Evolutionary conservation across 2,329 filamentous ascomycete species (phyloP), one percentile per base, ranked within the genome.

Genomic region (Ophiostoma sp.): DNA sequence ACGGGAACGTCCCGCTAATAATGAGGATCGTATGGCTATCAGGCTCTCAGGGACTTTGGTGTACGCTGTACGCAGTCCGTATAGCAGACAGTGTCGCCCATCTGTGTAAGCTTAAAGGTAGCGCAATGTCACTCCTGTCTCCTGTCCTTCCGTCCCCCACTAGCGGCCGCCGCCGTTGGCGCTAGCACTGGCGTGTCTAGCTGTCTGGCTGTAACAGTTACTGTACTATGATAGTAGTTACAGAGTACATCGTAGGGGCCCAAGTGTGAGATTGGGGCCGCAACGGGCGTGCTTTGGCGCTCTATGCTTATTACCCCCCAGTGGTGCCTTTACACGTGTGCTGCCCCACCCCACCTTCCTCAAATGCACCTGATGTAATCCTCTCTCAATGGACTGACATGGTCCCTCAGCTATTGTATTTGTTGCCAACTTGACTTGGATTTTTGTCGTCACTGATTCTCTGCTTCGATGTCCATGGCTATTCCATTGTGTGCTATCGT

Each of bases 271-370:
- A 23, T 36, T 69, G 67, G 67, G 67, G 70, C 64, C 67, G 68
- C 68, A 39, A 65, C 35, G 35, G n/a, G 10, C 20, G 20, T 41
- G 35, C 11, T 67, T 48, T 39, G 35, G 36, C 36, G 65, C 52
- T 27, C 52, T 15, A 57, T 27, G 44, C 44, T 48, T 48, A 48
- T 48, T 48, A 48, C 17, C 44, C 65, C 70, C 70, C 68, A 71
- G 70, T 72, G 69, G 64, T 67, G 68, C 67, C 31, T 48, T 67
- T 70, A 72, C 71, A 70, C 71, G 69, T 70, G 68, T 71, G 70
- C 70, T 36, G 41, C 54, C 35, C 67, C 67, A 68, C 68, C 57
- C 71, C 68, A 68, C 67, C 71, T 67, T 68, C 54, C 35, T 57
- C 8, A 57, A 52, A 52, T n/a, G 48, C 48, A 52, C 48, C 52